These are phyloP conservation scores for Saccharomyces mikatae DNA, from an alignment of 805 yeast genomes.

Conservation along the genomic window DNA sequence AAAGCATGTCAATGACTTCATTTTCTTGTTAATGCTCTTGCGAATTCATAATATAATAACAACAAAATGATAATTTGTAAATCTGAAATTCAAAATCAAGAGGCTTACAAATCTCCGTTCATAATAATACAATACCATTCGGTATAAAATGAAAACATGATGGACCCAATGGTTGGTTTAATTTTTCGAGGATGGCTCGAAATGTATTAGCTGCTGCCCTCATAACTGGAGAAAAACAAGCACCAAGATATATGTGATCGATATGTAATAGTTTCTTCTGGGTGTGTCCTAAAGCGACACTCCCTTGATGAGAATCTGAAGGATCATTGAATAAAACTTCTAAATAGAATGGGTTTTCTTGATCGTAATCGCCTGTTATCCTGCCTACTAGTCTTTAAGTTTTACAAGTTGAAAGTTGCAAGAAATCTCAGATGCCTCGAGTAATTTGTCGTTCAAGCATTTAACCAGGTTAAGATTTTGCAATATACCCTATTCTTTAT, in stretches of 20 bases:
- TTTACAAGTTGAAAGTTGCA: no score
- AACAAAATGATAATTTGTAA: background rate
- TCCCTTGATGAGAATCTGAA: background rate
- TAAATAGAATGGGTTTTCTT: no score
- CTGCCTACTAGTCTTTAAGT: no score
- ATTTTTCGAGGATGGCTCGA: background rate
- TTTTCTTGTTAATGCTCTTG: background rate
- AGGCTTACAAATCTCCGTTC: background rate
- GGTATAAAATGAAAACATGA: background rate
- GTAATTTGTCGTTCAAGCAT: no score
- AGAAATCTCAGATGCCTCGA: no score
- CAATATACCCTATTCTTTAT: background rate
- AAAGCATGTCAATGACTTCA: background rate
- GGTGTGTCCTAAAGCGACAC: background rate
- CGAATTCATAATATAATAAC: background rate
- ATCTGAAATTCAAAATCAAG: background rate
- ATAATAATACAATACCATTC: background rate
- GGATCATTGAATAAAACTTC: no score
- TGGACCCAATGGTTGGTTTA: background rate
- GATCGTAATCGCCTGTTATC: no score
- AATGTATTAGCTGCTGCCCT: background rate
- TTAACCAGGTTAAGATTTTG: background rate
- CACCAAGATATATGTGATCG: no score
- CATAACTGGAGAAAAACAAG: background rate
- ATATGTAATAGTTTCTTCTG: background rate